Evolutionary conservation across 192 early-diverging fungal species (phyloP).

Genomic region (Entomortierella chlamydospora): DNA sequence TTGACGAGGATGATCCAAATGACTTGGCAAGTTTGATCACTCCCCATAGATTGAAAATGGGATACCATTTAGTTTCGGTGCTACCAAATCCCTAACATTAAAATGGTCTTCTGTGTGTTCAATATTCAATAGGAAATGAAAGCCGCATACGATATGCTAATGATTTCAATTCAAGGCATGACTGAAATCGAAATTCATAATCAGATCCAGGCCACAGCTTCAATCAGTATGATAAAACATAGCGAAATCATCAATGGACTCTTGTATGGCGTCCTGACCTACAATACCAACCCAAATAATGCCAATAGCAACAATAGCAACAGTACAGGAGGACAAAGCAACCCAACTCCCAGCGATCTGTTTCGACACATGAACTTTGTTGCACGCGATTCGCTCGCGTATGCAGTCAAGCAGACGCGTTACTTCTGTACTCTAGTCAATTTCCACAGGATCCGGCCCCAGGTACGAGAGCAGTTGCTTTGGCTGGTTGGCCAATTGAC

Average conservation of each 20-base stretch:
- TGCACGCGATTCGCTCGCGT: conserved; percentile 63
- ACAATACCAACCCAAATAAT: conserved; percentile 31
- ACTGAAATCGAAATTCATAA: conserved; percentile 72
- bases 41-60: not conserved
- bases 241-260: conserved; percentile 67
- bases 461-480: conserved; percentile 59
- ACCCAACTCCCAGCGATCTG: conserved; percentile 30
- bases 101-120: not conserved
- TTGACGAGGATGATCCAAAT: conserved; percentile 60
- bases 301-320: conserved; percentile 22
- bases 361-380: conserved; percentile 72
- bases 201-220: conserved; percentile 66
- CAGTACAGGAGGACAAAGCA: not conserved
- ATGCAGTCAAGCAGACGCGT: conserved; percentile 35
- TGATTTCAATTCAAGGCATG: conserved; percentile 49
- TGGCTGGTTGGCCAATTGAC: conserved; percentile 73
- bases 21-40: conserved; percentile 32
- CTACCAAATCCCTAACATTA: not conserved
- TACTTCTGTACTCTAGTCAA: conserved; percentile 30
- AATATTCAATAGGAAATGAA: conserved; percentile 55
- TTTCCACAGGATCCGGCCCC: conserved; percentile 32
- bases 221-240: conserved; percentile 63
- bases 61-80: not conserved
- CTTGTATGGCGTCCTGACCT: conserved; percentile 68
- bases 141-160: conserved; percentile 34